These are phyloP conservation scores for Athelia sp. DNA, from an alignment of 1,284 basidiomycete species.

Conservation along the genomic window DNA sequence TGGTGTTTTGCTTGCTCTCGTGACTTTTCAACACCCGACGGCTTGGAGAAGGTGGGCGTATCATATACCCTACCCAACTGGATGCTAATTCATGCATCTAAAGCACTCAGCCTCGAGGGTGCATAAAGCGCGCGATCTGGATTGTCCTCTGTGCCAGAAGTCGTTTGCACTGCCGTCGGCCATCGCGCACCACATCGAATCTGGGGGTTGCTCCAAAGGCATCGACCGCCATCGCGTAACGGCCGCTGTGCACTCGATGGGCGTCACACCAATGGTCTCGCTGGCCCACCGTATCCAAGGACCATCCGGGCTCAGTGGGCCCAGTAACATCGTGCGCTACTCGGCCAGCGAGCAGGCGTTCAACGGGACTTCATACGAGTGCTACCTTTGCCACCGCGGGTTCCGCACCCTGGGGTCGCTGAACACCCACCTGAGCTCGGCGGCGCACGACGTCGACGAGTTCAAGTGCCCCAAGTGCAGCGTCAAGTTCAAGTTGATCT, in stretches of 20 bases:
- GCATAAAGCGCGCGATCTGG: slow-evolving; percentile 17
- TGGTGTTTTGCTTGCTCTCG: slow-evolving; percentile 14
- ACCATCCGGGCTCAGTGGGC: slow-evolving; percentile 4
- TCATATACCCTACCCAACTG: neutral
- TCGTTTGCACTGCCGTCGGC: slow-evolving; percentile 29
- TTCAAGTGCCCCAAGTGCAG: slow-evolving; percentile 40
- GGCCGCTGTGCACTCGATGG: slow-evolving; percentile 24
- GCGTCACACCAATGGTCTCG: slow-evolving; percentile 30
- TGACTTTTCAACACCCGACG: slow-evolving; percentile 16
- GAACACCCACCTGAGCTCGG: slow-evolving; percentile 35
- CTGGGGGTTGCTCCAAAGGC: slow-evolving; percentile 23
- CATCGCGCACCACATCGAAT: slow-evolving; percentile 33
- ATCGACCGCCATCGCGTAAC: slow-evolving; percentile 31
- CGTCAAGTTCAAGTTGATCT: slow-evolving; percentile 27
- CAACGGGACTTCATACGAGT: slow-evolving; percentile 35
- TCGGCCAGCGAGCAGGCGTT: slow-evolving; percentile 28
- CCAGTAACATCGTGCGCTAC: slow-evolving; percentile 13
- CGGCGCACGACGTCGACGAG: slow-evolving; percentile 33
- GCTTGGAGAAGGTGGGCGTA: slow-evolving; percentile 15
- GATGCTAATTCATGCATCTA: slow-evolving; percentile 4
- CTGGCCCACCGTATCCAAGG: slow-evolving; percentile 21
- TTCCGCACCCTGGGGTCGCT: slow-evolving; percentile 27
- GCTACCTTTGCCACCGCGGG: slow-evolving; percentile 30
- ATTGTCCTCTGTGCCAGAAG: slow-evolving; percentile 27
- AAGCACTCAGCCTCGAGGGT: slow-evolving; percentile 21